phyloP scores from a whole-genome alignment of 768 basidiomycete species.

The Russula compacta region DNA sequence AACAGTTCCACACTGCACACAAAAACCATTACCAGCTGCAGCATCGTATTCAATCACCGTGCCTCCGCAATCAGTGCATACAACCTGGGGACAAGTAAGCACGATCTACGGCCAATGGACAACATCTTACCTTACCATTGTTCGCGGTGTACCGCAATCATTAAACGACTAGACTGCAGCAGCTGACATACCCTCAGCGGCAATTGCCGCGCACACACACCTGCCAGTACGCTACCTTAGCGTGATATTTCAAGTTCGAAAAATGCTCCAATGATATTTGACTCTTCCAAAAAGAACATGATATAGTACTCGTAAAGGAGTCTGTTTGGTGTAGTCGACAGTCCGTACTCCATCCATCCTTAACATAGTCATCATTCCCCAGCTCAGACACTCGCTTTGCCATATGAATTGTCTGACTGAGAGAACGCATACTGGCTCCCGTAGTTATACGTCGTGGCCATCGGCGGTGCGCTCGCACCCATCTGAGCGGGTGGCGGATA shows the following conservation, averaged over 20 bases:
- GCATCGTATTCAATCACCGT: slow-evolving; percentile 80
- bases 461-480: slow-evolving; percentile 3
- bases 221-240: no score
- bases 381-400: slow-evolving; percentile 1
- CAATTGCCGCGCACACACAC: not conserved
- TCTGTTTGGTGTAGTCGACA: not conserved
- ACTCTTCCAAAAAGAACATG: not conserved
- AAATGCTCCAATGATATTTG: not conserved
- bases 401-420: slow-evolving; percentile 1
- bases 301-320: not conserved
- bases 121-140: slow-evolving; percentile 1
- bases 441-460: slow-evolving; percentile 16
- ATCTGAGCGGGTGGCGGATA: slow-evolving; percentile 6
- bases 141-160: not conserved
- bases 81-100: slow-evolving; percentile 28
- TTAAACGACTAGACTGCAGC: no score
- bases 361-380: not conserved
- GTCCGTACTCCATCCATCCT: not conserved
- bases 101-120: not conserved
- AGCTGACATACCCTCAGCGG: not conserved
- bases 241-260: no score
- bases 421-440: slow-evolving; percentile 1
- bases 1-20: slow-evolving; percentile 79
- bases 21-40: slow-evolving; percentile 79
- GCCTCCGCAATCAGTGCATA: slow-evolving; percentile 72